Evolutionary conservation across 2,329 filamentous ascomycete species (phyloP).

Genomic region (Cryoendolithus antarcticus): DNA sequence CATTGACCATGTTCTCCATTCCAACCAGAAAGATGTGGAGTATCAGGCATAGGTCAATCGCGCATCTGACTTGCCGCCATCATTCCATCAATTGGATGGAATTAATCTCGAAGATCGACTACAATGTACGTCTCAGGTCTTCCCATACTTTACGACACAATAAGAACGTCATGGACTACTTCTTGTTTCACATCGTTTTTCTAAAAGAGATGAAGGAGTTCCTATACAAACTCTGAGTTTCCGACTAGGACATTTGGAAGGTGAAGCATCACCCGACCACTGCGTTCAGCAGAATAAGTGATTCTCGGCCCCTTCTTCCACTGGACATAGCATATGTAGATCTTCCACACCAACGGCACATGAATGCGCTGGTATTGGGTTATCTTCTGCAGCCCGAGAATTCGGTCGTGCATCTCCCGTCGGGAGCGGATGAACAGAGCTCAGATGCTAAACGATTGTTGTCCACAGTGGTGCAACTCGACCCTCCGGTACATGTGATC

Average conservation of each 20-base stretch:
- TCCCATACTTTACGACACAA: constrained; percentile 37
- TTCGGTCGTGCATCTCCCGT: constrained; percentile 8
- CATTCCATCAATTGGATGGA: constrained; percentile 12
- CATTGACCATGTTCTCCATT: constrained; percentile 12
- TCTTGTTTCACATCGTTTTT: constrained; percentile 54
- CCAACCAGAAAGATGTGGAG: constrained; percentile 13
- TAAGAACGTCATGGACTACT: constrained; percentile 51
- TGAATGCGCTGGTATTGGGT: constrained; percentile 53
- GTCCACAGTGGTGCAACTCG: constrained; percentile 27
- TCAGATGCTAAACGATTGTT: constrained; percentile 30
- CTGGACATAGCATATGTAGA: constrained; percentile 51
- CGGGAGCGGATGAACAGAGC: background rate
- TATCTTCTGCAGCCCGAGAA: constrained; percentile 47
- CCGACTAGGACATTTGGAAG: constrained; percentile 54
- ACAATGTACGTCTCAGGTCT: constrained; percentile 11
- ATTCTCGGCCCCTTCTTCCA: constrained; percentile 48
- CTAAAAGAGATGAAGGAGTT: constrained; percentile 55
- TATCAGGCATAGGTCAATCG: constrained; percentile 16
- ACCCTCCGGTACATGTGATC: constrained; percentile 42
- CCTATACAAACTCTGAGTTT: constrained; percentile 48
- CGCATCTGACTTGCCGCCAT: constrained; percentile 6
- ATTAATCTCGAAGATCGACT: constrained; percentile 16
- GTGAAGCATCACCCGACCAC: constrained; percentile 44
- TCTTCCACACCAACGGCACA: constrained; percentile 44
- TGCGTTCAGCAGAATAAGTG: constrained; percentile 62